Conservation (phyloP, 1,284 basidiomycete species). For the Athelia sp. region DNA sequence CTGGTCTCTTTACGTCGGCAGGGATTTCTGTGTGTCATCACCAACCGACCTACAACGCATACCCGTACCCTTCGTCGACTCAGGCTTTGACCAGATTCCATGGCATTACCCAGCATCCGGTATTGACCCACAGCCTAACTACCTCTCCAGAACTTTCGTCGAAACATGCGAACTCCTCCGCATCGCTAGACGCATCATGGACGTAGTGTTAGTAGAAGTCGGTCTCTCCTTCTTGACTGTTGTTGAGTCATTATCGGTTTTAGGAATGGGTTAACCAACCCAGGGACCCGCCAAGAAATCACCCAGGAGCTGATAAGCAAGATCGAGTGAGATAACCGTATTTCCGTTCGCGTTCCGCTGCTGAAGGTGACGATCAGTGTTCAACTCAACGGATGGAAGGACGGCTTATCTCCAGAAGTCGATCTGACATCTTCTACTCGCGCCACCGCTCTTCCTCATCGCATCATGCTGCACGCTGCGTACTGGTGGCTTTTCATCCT, state of each 20-base stretch:
- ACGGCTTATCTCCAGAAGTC: conserved; percentile 46
- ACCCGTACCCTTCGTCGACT: conserved; percentile 40
- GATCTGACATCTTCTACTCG: conserved; percentile 46
- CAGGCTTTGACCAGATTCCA: conserved; percentile 38
- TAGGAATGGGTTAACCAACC: conserved; percentile 40
- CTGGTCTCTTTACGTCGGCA: conserved; percentile 55
- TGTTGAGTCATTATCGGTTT: neutral
- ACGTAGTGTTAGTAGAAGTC: conserved; percentile 43
- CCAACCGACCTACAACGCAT: conserved; percentile 30
- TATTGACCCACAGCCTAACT: conserved; percentile 38
- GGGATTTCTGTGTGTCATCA: conserved; percentile 44
- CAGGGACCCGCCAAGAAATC: conserved; percentile 30
- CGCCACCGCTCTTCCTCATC: conserved; percentile 49
- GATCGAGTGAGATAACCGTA: conserved; percentile 39
- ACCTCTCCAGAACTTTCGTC: conserved; percentile 46
- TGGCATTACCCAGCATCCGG: conserved; percentile 36
- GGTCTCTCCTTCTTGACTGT: conserved; percentile 7
- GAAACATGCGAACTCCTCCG: conserved; percentile 48
- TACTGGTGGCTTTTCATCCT: conserved; percentile 65
- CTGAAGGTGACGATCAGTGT: conserved; percentile 30
- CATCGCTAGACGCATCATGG: conserved; percentile 53
- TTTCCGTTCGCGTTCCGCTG: neutral
- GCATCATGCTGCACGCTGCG: conserved; percentile 57
- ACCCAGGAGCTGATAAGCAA: conserved; percentile 45
- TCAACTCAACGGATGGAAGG: conserved; percentile 57